Evolutionary conservation across 2,329 filamentous ascomycete species (phyloP).

Genomic region (Coniochaeta hoffmannii): DNA sequence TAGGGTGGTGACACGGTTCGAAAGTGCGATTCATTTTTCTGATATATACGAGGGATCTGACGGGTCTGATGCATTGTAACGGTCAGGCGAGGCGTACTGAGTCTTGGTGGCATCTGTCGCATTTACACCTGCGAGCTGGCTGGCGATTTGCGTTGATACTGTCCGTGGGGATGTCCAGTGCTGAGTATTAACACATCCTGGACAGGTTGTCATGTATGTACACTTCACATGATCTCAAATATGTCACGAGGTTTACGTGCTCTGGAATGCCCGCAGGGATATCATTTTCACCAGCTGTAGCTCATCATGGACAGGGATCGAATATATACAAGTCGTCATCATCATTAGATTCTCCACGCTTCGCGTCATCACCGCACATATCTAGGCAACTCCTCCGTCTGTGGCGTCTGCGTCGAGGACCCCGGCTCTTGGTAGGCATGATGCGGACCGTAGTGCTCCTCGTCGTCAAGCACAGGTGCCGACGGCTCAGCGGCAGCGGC

Average conservation of each 20-base stretch:
- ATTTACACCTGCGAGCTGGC: no score
- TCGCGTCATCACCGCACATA: constrained; percentile 18
- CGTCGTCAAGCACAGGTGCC: constrained; percentile 50
- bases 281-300: background rate
- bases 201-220: no score
- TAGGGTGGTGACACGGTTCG: background rate
- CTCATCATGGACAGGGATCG: background rate
- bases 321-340: background rate
- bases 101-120: background rate
- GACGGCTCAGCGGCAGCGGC: constrained; percentile 34
- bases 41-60: background rate
- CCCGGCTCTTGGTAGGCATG: constrained; percentile 13
- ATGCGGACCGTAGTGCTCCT: constrained; percentile 21
- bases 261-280: background rate
- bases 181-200: no score
- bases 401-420: background rate
- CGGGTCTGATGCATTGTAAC: background rate
- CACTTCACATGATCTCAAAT: no score
- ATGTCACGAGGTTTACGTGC: no score
- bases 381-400: constrained; percentile 19
- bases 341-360: background rate
- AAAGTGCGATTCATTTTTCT: background rate
- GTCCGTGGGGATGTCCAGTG: no score
- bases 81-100: background rate
- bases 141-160: background rate